Base-by-base conservation (phyloP, 2,329 filamentous ascomycete genomes). In the Beauveria bassiana region DNA sequence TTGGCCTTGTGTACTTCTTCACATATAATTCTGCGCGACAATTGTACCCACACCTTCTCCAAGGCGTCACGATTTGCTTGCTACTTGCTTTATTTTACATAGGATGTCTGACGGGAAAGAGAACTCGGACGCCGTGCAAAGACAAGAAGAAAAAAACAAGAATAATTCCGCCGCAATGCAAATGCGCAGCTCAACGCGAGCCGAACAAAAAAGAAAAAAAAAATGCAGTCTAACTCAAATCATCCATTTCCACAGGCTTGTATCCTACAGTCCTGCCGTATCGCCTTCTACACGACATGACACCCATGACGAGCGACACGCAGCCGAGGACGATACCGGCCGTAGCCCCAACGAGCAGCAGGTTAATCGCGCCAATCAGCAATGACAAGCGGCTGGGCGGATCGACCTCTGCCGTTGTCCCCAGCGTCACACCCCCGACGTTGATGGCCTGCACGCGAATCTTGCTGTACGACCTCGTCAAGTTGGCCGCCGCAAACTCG, bases 361-460 rank as follows among this genome's bases (percentile, higher is more conserved):
- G 10, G 16, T 51, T n/a, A 4, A 62, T 22, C 3, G 53, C 55
- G 31, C 57, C 54, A 52, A 52, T 26, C 38, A 62, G 49, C 40
- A 55, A 18, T 9, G 31, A 14, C 46, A 26, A 46, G 18, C 45
- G 31, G 43, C 45, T 28, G 8, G 61, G 61, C 40, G 61, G 54
- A 14, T 47, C 24, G 22, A 59, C 16, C 31, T 51, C 46, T 2
- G 47, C 54, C 24, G 61, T 51, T 42, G 61, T 58, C 5, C 61
- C 61, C 8, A 62, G 61, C 42, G 54, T 50, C 28, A 51, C 40
- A 34, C 55, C 61, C 12, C 31, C 49, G 3, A 51, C 54, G n/a
- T 54, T 31, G 12, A 62, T 38, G 5, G 61, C 61, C 46, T 34
- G 42, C 9, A 54, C n/a, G 24, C 61, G 53, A 16, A 62, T 53